These are phyloP conservation scores for Schrenkiella parvula DNA, from an alignment of 345 rosid genomes.

Conservation along the genomic window DNA sequence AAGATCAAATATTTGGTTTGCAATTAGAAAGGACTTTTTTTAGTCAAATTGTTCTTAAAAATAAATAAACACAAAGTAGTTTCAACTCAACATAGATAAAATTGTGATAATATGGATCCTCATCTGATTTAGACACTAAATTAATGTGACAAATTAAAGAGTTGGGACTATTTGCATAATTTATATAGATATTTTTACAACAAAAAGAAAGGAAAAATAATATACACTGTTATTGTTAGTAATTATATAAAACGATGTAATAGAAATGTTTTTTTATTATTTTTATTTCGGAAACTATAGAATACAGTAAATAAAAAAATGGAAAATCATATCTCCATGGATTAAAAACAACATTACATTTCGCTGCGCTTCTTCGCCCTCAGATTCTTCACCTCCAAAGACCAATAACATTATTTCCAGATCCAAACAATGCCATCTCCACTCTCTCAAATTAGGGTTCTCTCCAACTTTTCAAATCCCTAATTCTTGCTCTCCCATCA, in stretches of 20 bases:
- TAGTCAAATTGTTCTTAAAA: not conserved
- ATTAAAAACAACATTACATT: slow-evolving; percentile 28
- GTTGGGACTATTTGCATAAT: not conserved
- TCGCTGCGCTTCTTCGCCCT: slow-evolving; percentile 30
- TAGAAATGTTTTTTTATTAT: not conserved
- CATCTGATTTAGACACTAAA: too few species aligned
- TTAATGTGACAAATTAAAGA: too few species aligned
- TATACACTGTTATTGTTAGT: not conserved
- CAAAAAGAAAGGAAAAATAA: not conserved
- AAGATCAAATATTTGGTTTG: too few species aligned
- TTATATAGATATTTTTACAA: not conserved
- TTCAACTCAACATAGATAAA: not conserved
- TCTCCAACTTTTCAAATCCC: slow-evolving; percentile 17
- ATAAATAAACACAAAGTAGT: not conserved
- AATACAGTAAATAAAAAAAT: not conserved
- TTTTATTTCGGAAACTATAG: not conserved
- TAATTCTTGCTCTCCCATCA: not conserved
- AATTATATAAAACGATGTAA: not conserved
- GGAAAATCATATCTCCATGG: slow-evolving; percentile 26
- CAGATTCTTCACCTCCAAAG: slow-evolving; percentile 45
- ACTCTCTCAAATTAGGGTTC: slow-evolving; percentile 38
- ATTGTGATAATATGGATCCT: too few species aligned
- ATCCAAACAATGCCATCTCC: slow-evolving; percentile 47
- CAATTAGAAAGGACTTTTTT: not conserved
- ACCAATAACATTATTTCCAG: slow-evolving; percentile 32